Percentiles rank a stretch among this genome's conserved stretches.
Conservation (phyloP, 768 basidiomycete genomes). For the Phanerochaete sordida region DNA sequence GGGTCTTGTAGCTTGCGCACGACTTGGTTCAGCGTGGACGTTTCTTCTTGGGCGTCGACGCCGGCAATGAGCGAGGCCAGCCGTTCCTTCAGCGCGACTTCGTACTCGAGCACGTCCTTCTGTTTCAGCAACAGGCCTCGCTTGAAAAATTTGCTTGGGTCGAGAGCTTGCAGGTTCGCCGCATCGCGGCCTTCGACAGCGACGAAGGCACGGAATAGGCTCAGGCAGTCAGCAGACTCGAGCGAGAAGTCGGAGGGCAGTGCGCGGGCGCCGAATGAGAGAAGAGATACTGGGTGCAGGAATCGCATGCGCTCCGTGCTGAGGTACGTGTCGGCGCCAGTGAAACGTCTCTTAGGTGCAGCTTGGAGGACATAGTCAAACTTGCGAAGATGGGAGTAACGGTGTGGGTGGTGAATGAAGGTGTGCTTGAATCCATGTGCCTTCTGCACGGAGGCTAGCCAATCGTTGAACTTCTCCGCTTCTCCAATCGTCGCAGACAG, state of each 20-base stretch:
- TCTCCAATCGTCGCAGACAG: constrained; percentile 70
- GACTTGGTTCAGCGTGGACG: constrained; percentile 34
- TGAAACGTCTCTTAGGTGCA: constrained; percentile 25
- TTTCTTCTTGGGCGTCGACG: constrained; percentile 31
- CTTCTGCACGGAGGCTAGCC: constrained; percentile 60
- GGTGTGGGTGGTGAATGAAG: constrained; percentile 61
- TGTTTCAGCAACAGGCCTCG: constrained; percentile 43
- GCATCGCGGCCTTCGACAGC: constrained; percentile 6
- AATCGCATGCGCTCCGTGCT: constrained; percentile 43
- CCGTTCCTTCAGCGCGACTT: constrained; percentile 44
- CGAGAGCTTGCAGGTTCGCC: constrained; percentile 30
- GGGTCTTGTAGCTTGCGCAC: constrained; percentile 39
- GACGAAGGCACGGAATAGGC: constrained; percentile 45
- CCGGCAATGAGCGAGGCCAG: constrained; percentile 35
- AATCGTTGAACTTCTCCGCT: constrained; percentile 60
- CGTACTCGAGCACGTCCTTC: constrained; percentile 59
- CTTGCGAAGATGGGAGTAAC: constrained; percentile 74
- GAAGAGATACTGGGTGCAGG: constrained; percentile 59
- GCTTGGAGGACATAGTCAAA: constrained; percentile 46
- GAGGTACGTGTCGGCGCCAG: constrained; percentile 34
- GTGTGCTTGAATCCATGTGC: constrained; percentile 56
- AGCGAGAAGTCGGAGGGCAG: constrained; percentile 63
- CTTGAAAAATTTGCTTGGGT: constrained; percentile 46
- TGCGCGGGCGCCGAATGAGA: constrained; percentile 47
- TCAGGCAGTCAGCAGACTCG: constrained; percentile 55